These are phyloP conservation scores for Cronartium quercuum DNA, from an alignment of 1,284 basidiomycete species.

Conservation along the genomic window DNA sequence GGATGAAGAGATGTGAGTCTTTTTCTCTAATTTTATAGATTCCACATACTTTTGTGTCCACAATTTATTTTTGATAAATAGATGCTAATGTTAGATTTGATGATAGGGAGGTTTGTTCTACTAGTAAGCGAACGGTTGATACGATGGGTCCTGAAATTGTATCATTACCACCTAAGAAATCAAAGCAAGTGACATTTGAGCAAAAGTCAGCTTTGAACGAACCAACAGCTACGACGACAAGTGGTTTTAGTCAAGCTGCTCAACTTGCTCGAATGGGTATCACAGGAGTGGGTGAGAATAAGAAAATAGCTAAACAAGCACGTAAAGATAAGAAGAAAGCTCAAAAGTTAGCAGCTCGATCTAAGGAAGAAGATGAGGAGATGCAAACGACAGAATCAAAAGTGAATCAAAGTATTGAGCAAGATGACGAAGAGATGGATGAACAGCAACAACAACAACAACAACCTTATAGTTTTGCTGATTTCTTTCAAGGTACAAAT, in stretches of 20 bases:
- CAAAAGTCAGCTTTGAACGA: conserved; percentile 39
- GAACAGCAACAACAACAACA: conserved; percentile 7
- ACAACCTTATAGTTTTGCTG: conserved; percentile 41
- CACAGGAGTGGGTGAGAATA: conserved; percentile 39
- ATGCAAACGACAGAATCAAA: conserved; percentile 11
- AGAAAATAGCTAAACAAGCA: conserved; percentile 41
- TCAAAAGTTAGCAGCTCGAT: conserved; percentile 46
- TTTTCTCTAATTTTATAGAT: background rate
- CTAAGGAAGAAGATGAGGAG: conserved; percentile 39
- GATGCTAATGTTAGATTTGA: background rate
- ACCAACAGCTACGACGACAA: conserved; percentile 38
- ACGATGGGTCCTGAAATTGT: conserved; percentile 41
- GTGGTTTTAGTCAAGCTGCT: conserved; percentile 27
- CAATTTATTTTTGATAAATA: background rate
- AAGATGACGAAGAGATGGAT: conserved; percentile 10
- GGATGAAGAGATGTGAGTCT: conserved; percentile 40
- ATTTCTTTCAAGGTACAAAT: conserved; percentile 41
- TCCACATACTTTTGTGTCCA: background rate
- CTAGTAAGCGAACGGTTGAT: background rate
- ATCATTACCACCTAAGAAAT: conserved; percentile 44
- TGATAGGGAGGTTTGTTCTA: background rate
- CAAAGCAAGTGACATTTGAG: conserved; percentile 39
- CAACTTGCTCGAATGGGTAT: conserved; percentile 38
- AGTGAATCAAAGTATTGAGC: conserved; percentile 13
- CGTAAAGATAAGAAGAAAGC: conserved; percentile 45